These are phyloP conservation scores for Dioscorea dumetorum DNA, from an alignment of 106 monocot genomes.

Conservation along the genomic window DNA sequence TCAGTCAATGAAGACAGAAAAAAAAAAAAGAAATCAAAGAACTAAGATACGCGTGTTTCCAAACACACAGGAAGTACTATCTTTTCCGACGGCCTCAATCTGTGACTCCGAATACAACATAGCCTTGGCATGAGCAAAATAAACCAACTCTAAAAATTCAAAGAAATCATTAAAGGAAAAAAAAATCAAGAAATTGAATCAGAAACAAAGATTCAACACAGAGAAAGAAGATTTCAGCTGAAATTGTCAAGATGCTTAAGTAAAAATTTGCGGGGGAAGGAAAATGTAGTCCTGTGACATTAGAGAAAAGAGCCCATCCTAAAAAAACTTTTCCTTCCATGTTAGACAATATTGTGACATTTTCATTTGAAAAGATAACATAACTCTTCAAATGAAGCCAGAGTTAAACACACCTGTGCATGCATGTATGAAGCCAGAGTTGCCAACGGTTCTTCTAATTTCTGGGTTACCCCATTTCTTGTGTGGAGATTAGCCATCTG, in stretches of 20 bases:
- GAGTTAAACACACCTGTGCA: constrained; percentile 28
- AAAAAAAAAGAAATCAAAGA: too few species aligned
- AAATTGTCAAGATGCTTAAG: background rate
- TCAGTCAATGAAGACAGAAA: too few species aligned
- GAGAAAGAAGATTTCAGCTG: background rate
- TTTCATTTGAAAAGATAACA: background rate
- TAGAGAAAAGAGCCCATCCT: background rate
- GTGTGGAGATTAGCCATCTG: constrained; percentile 86
- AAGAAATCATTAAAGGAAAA: too few species aligned
- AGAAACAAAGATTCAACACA: background rate
- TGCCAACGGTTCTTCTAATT: constrained; percentile 75
- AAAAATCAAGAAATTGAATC: background rate
- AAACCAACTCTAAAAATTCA: too few species aligned
- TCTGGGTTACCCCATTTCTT: constrained; percentile 22
- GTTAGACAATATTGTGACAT: background rate
- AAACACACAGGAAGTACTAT: too few species aligned
- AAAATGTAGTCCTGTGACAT: background rate
- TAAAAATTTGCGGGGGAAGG: background rate
- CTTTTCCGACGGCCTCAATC: too few species aligned
- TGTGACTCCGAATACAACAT: too few species aligned
- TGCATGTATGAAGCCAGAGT: constrained; percentile 87
- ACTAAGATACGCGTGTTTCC: too few species aligned
- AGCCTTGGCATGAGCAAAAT: too few species aligned
- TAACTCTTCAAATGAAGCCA: background rate
- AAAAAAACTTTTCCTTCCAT: too few species aligned